These are phyloP conservation scores for Penicillium cosmopolitanum DNA, from an alignment of 495 filamentous ascomycete species.

Conservation along the genomic window DNA sequence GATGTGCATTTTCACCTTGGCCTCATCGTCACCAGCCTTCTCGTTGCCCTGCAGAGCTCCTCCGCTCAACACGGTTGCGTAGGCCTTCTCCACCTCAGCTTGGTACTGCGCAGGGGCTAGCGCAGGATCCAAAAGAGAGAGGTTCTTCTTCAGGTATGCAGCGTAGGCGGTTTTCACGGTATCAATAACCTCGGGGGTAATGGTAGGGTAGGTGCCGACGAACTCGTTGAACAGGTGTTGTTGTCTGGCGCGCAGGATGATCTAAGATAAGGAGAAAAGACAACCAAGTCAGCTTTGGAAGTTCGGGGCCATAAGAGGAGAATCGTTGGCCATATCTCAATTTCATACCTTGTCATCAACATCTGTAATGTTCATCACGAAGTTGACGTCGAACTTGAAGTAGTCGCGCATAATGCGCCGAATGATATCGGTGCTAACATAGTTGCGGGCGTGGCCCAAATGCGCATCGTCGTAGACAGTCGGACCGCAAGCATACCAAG, in stretches of 20 bases:
- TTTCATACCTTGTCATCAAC: slow-evolving; percentile 80
- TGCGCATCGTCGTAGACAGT: slow-evolving; percentile 93
- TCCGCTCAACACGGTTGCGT: slow-evolving; percentile 59
- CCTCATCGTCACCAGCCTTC: slow-evolving; percentile 72
- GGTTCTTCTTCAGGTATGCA: slow-evolving; percentile 75
- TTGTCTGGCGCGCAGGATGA: slow-evolving; percentile 81
- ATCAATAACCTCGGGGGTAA: slow-evolving; percentile 57
- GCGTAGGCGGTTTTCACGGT: slow-evolving; percentile 67
- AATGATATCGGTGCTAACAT: slow-evolving; percentile 92
- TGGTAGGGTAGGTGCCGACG: slow-evolving; percentile 42
- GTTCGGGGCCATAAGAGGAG: neutral
- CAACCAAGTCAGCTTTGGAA: neutral
- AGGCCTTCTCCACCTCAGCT: slow-evolving; percentile 59
- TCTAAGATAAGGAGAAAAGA: slow-evolving; percentile 47
- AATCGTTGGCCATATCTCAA: slow-evolving; percentile 1
- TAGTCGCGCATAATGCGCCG: slow-evolving; percentile 84
- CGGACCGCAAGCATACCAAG: slow-evolving; percentile 91
- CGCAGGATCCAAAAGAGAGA: slow-evolving; percentile 61
- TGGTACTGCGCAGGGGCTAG: slow-evolving; percentile 51
- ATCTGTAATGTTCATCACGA: slow-evolving; percentile 97
- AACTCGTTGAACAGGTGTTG: slow-evolving; percentile 70
- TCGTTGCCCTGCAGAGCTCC: slow-evolving; percentile 61
- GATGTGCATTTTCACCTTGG: slow-evolving; percentile 93
- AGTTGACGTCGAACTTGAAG: slow-evolving; percentile 82
- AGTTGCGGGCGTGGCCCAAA: slow-evolving; percentile 90